Conservation (phyloP, 2,329 filamentous ascomycete species). For the Talaromyces sp. region DNA sequence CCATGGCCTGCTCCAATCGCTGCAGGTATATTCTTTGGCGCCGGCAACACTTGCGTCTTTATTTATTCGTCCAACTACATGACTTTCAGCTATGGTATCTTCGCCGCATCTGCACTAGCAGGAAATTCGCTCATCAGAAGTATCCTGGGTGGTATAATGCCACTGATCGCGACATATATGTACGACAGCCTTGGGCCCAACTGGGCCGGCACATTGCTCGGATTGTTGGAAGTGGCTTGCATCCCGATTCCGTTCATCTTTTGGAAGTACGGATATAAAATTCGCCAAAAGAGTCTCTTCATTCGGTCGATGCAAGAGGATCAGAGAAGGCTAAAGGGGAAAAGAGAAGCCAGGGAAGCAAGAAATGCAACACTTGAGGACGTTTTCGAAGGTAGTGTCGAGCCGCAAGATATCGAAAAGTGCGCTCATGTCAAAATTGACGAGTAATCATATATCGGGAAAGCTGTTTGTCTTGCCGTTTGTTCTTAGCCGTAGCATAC, state of each 20-base stretch:
- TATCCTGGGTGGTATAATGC: slow-evolving; percentile 71
- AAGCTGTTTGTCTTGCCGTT: not conserved
- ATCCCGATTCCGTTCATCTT: slow-evolving; percentile 80
- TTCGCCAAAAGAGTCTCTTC: slow-evolving; percentile 54
- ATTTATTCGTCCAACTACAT: slow-evolving; percentile 81
- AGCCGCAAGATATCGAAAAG: slow-evolving; percentile 15
- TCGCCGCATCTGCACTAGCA: slow-evolving; percentile 74
- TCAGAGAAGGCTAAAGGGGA: slow-evolving; percentile 46
- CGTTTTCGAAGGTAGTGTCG: slow-evolving; percentile 20
- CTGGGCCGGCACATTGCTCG: slow-evolving; percentile 75
- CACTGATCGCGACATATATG: slow-evolving; percentile 70
- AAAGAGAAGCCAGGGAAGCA: slow-evolving; percentile 26
- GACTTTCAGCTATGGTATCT: slow-evolving; percentile 74
- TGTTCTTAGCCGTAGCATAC: slow-evolving; percentile 3
- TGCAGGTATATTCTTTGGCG: slow-evolving; percentile 74
- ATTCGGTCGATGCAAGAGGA: slow-evolving; percentile 58
- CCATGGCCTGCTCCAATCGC: slow-evolving; percentile 79
- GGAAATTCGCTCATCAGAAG: slow-evolving; percentile 74
- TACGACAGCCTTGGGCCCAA: slow-evolving; percentile 67
- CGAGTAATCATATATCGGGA: not conserved
- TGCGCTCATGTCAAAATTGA: not conserved
- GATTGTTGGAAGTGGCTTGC: slow-evolving; percentile 67
- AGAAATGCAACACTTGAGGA: slow-evolving; percentile 21
- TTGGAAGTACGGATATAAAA: slow-evolving; percentile 59
- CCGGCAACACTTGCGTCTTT: slow-evolving; percentile 73